phyloP scores from a whole-genome alignment of 139 green algal genomes.

The Picocystis salinarum region DNA sequence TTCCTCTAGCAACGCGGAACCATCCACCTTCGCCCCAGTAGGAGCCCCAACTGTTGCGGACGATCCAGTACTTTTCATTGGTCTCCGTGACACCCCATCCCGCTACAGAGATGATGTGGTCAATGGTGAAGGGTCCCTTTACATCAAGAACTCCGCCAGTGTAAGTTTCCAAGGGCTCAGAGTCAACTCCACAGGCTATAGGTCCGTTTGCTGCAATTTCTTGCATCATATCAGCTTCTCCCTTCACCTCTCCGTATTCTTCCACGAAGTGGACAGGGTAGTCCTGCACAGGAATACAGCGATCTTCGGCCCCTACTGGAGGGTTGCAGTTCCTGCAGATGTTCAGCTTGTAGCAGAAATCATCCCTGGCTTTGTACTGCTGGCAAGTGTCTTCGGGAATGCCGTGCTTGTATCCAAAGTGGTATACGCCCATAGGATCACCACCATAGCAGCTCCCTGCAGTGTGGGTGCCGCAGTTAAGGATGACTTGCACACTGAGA shows the following conservation, averaged over 20 bases:
- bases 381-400: constrained; percentile 76
- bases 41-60: constrained; percentile 37
- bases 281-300: constrained; percentile 25
- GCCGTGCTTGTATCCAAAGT: constrained; percentile 21
- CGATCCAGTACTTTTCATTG: constrained; percentile 22
- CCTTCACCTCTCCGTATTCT: constrained; percentile 47
- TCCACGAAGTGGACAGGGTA: constrained; percentile 25
- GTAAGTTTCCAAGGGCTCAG: constrained; percentile 43
- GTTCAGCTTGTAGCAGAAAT: constrained; percentile 20
- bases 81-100: constrained; percentile 73
- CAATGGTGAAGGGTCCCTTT: constrained; percentile 22
- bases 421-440: constrained; percentile 16
- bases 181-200: constrained; percentile 67
- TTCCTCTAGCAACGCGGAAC: constrained; percentile 15
- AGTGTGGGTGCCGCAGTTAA: constrained; percentile 46
- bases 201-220: constrained; percentile 59
- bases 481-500: constrained; percentile 49
- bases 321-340: constrained; percentile 27
- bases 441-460: constrained; percentile 52
- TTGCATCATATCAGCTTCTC: constrained; percentile 47
- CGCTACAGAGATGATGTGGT: constrained; percentile 69
- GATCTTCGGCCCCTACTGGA: constrained; percentile 21
- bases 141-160: constrained; percentile 24
- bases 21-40: constrained; percentile 29
- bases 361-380: constrained; percentile 42